Base-by-base conservation (phyloP, 768 basidiomycete genomes). In the Boletellus ananiceps region DNA sequence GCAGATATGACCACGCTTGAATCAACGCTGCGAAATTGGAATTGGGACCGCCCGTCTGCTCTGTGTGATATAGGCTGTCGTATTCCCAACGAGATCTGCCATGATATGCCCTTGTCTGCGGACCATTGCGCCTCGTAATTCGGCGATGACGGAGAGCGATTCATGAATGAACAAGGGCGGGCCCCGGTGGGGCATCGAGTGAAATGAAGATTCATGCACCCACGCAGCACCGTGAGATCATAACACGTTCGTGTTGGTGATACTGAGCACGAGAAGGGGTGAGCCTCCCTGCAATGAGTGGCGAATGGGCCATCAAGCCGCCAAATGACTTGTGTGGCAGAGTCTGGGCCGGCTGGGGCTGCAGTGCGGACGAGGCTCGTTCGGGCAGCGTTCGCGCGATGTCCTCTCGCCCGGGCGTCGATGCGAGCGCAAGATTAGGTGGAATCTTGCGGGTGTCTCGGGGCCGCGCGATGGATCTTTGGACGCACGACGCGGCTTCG, bases 321-420 rank as follows among this genome's bases (percentile, higher is more conserved):
- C 60, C 29, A 64, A 64, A 64, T 63, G 50, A 63, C 44, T 39
- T 46, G 61, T 55, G 61, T 50, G 61, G 54, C 46, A 35, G 46
- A 39, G 46, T 12, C 61, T 38, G 46, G 19, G 19, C 19, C 19
- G 19, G 3, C 19, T 19, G 19, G 58, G 38, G 44, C 25, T n/a
- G 2, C 2, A 32, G 57, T 25, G 23, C 23, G 23, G 23, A 25
- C 23, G 23, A 25, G 23, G 23, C 23, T 25, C 2, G 23, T 25
- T 19, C 19, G 19, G 19, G 19, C 19, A 19, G 19, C 2, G 19
- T 19, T 19, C 19, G 19, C 19, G 19, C 19, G 19, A 19, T n/a
- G n/a, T n/a, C n/a, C n/a, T n/a, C 19, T 3, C 3, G 19, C 19
- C 19, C 19, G 19, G 19, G 19, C 2, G 19, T 19, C 19, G 19